Evolutionary conservation across 2,329 filamentous ascomycete genomes (phyloP).

Genomic region (Exophiala sp.): DNA sequence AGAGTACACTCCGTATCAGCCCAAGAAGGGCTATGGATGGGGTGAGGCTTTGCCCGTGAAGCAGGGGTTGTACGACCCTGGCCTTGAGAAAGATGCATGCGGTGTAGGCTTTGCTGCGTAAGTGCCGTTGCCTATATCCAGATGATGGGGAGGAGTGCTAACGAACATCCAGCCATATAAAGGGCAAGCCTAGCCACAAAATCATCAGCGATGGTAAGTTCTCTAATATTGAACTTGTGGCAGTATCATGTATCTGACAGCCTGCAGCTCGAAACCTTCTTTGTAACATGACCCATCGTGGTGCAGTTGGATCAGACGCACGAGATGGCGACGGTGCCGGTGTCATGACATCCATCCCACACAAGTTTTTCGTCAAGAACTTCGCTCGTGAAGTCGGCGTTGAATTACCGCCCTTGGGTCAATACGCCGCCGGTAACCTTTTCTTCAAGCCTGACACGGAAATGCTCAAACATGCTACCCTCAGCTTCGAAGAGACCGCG

Average conservation of each 20-base stretch:
- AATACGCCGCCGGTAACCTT: slow-evolving; percentile 95
- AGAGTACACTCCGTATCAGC: slow-evolving; percentile 50
- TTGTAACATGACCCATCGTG: slow-evolving; percentile 99
- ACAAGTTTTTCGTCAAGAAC: slow-evolving; percentile 98
- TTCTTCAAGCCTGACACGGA: slow-evolving; percentile 98
- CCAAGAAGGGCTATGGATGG: slow-evolving; percentile 73
- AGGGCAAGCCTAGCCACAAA: slow-evolving; percentile 94
- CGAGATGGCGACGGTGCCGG: slow-evolving; percentile 97
- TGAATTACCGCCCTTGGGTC: slow-evolving; percentile 77
- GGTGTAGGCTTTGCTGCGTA: slow-evolving; percentile 98
- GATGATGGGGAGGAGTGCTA: background rate
- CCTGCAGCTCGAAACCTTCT: slow-evolving; percentile 75
- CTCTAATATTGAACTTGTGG: background rate
- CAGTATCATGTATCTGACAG: slow-evolving; percentile 7
- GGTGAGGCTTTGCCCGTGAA: slow-evolving; percentile 91
- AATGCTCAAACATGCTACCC: slow-evolving; percentile 81
- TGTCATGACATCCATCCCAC: slow-evolving; percentile 98
- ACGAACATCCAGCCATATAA: slow-evolving; percentile 69
- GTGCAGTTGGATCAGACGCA: slow-evolving; percentile 94
- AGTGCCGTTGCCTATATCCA: background rate
- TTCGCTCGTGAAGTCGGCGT: slow-evolving; percentile 87
- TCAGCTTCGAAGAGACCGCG: slow-evolving; percentile 89
- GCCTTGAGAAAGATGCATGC: slow-evolving; percentile 96
- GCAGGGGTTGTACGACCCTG: slow-evolving; percentile 96
- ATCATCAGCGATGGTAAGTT: slow-evolving; percentile 92